phyloP scores from a whole-genome alignment of 108 stramenopile species.

The Fistulifera solaris region DNA sequence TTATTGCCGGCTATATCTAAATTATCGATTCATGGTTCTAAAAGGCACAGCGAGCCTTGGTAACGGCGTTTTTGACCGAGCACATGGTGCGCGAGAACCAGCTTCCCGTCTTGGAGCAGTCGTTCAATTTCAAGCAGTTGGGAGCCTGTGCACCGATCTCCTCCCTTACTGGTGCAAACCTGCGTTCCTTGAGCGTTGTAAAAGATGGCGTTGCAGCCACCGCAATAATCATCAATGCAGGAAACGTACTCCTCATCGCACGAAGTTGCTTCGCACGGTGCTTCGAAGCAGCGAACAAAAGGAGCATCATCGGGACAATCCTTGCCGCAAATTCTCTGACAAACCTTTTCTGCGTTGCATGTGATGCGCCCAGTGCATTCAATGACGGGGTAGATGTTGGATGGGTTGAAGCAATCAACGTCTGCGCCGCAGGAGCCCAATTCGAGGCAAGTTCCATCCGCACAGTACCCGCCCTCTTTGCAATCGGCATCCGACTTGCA shows the following conservation, averaged over 20 bases:
- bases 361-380: constrained; percentile 15
- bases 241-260: constrained; percentile 7
- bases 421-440: constrained; percentile 5
- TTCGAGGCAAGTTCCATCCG: constrained; percentile 9
- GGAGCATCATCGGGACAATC: constrained; percentile 8
- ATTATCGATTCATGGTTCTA: too few relatives aligned
- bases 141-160: too few relatives aligned
- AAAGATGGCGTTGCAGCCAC: constrained; percentile 12
- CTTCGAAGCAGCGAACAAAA: background rate
- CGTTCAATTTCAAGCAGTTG: too few relatives aligned
- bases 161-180: background rate
- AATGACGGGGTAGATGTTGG: constrained; percentile 13
- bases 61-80: too few relatives aligned
- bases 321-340: constrained; percentile 3
- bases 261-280: constrained; percentile 3
- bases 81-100: too few relatives aligned
- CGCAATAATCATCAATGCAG: constrained; percentile 15
- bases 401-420: constrained; percentile 17
- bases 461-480: constrained; percentile 7
- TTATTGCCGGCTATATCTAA: too few relatives aligned
- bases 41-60: too few relatives aligned
- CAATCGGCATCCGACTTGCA: constrained; percentile 7
- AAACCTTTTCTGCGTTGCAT: constrained; percentile 5
- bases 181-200: constrained; percentile 6
- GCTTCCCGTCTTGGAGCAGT: too few relatives aligned